phyloP scores from a whole-genome alignment of 1,139 yeast species.

The Hyphopichia khmerensis region DNA sequence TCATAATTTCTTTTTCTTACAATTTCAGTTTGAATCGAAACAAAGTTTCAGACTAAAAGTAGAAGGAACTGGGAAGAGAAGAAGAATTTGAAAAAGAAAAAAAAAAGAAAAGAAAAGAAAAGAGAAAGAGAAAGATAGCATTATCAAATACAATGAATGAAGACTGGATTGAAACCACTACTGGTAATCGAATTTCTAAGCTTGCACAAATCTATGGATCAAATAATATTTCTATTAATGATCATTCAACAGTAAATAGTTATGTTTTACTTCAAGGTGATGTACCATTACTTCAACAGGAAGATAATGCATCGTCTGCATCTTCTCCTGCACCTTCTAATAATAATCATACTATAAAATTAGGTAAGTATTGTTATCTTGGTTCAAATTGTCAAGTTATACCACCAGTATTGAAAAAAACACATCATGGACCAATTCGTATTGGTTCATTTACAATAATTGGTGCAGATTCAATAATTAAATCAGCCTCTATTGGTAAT shows the following conservation, averaged over 20 bases:
- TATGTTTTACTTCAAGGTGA: conserved; percentile 41
- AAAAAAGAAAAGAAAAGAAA: no score
- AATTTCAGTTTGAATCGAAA: no score
- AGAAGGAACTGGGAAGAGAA: no score
- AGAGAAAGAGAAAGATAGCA: no score
- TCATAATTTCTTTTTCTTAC: no score
- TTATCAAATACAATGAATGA: neutral
- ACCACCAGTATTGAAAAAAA: conserved; percentile 29
- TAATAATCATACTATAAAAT: conserved; percentile 39
- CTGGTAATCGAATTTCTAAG: conserved; percentile 57
- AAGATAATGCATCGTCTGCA: no score
- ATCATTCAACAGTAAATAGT: conserved; percentile 36
- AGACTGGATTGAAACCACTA: conserved; percentile 44
- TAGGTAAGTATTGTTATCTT: conserved; percentile 54
- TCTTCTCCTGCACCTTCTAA: conserved; percentile 11
- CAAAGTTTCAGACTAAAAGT: no score
- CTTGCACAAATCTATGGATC: conserved; percentile 42
- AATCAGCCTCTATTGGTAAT: conserved; percentile 55
- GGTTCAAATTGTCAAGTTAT: conserved; percentile 24
- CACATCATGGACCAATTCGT: conserved; percentile 29
- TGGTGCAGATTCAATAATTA: conserved; percentile 41
- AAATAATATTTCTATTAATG: conserved; percentile 44
- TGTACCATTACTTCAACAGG: conserved; percentile 15
- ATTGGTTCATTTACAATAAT: conserved; percentile 62
- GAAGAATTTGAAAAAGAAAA: no score